Base-by-base conservation (phyloP, 305 asterid genomes). In the Solanum hybrid region DNA sequence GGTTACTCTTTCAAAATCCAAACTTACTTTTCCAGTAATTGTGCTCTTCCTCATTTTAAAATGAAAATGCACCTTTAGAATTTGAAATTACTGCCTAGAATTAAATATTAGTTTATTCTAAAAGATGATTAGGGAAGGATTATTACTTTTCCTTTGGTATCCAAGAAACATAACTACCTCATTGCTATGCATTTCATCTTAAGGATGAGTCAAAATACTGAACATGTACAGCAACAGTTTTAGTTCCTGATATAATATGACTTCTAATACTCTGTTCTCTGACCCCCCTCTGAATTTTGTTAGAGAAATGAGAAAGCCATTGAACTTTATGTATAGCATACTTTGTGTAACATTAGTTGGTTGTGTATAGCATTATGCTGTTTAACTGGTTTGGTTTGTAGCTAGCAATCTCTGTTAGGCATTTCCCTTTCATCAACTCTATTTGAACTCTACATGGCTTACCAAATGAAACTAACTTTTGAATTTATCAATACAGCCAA, bases 401-500 rank as follows among this genome's bases (percentile, higher is more conserved):
- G 0, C 11, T 83, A 27, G 72, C 38, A 41, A 4, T 82, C 9
- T 83, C 14, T 26, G 27, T 15, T 29, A 15, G 75, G 29, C 4
- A 51, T 70, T 26, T 61, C 6, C 15, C 7, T 24, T 82, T 89
- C 29, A 29, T 33, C 68, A 7, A 31, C 80, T 73, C 31, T 31
- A 29, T 31, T 82, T 20, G 10, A 57, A 38, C 34, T 79, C 61
- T 38, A 51, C 24, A 20, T 39, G 27, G 75, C 39, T 45, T 29
- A 29, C 39, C 29, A 45, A 83, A 29, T 17, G 88, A 51, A 17
- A 31, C 76, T 84, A 33, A 45, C 72, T 17, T 17, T 31, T 51
- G 39, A 84, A 17, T 45, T 51, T 84, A 17, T 45, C 39, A 12
- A 38, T 75, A 70, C 90, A 92, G 95, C 31, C 85, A 86, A 93